A percentile compares a stretch with the other conserved stretches of the same genome.
Evolutionary conservation across 2,329 filamentous ascomycete species (phyloP).

Genomic region (Elsinoe australis): DNA sequence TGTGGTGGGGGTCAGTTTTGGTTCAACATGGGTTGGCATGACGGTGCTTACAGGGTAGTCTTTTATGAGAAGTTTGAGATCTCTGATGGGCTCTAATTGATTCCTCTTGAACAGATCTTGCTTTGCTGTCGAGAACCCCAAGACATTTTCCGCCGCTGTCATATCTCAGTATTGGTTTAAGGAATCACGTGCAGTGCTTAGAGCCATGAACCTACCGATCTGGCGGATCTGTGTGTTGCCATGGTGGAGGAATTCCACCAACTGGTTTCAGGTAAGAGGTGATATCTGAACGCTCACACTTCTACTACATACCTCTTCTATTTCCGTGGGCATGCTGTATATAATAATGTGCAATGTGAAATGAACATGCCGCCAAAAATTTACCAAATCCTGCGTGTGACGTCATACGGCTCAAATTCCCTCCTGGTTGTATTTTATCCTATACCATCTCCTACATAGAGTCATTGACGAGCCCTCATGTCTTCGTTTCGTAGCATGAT

Average conservation of each 20-base stretch:
- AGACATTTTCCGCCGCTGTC: slow-evolving; percentile 71
- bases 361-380: slow-evolving; percentile 2
- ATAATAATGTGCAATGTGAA: slow-evolving; percentile 17
- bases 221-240: slow-evolving; percentile 85
- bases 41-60: slow-evolving; percentile 59
- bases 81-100: slow-evolving; percentile 68
- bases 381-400: background rate
- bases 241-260: slow-evolving; percentile 88
- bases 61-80: slow-evolving; percentile 77
- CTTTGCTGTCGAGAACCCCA: slow-evolving; percentile 72
- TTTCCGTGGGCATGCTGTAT: slow-evolving; percentile 41
- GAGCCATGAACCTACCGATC: slow-evolving; percentile 53
- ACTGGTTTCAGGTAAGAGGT: slow-evolving; percentile 41
- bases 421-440: background rate
- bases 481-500: too few species aligned
- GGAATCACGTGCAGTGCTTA: too few species aligned
- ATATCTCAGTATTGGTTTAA: slow-evolving; percentile 16
- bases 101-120: slow-evolving; percentile 77
- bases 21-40: slow-evolving; percentile 32
- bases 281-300: background rate
- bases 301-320: slow-evolving; percentile 38
- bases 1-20: slow-evolving; percentile 31
- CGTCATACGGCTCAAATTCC: slow-evolving; percentile 10
- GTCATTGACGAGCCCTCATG: too few species aligned
- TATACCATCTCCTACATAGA: too few species aligned